These are phyloP conservation scores for Acmispon strigosus DNA, from an alignment of 306 rosid genomes.

Conservation along the genomic window DNA sequence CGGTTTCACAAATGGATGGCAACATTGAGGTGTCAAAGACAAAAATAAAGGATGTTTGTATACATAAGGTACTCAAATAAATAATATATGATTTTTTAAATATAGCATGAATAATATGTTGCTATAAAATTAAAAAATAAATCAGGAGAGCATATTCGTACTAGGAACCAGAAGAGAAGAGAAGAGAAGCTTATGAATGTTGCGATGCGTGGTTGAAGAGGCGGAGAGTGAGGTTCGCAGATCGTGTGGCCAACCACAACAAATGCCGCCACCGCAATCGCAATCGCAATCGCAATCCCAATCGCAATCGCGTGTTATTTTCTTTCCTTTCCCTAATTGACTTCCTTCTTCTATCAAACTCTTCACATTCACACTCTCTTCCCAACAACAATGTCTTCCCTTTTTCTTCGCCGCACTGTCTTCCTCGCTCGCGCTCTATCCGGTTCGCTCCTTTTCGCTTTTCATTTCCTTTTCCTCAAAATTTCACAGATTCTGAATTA, in stretches of 20 bases:
- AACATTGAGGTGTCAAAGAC: no score
- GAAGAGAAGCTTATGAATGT: no score
- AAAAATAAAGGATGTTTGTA: no score
- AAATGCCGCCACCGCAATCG: background rate
- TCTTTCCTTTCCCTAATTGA: background rate
- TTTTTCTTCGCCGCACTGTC: slow-evolving; percentile 28
- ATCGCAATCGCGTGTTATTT: background rate
- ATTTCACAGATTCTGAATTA: no score
- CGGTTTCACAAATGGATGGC: no score
- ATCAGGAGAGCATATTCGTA: no score
- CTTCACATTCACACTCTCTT: background rate
- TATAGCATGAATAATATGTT: no score
- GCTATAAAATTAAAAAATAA: no score
- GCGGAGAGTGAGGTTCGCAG: slow-evolving; percentile 25
- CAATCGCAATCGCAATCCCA: background rate
- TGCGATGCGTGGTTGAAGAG: background rate
- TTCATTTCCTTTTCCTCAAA: no score
- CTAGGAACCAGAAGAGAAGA: no score
- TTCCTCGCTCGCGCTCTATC: slow-evolving; percentile 27
- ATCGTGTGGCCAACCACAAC: slow-evolving; percentile 1
- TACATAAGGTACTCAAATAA: no score
- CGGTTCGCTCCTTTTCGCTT: slow-evolving; percentile 25
- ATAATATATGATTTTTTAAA: no score
- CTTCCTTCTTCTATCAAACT: background rate
- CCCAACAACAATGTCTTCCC: slow-evolving; percentile 40